These are phyloP conservation scores for Penicillium ucsense DNA, from an alignment of 495 filamentous ascomycete species.

Conservation along the genomic window DNA sequence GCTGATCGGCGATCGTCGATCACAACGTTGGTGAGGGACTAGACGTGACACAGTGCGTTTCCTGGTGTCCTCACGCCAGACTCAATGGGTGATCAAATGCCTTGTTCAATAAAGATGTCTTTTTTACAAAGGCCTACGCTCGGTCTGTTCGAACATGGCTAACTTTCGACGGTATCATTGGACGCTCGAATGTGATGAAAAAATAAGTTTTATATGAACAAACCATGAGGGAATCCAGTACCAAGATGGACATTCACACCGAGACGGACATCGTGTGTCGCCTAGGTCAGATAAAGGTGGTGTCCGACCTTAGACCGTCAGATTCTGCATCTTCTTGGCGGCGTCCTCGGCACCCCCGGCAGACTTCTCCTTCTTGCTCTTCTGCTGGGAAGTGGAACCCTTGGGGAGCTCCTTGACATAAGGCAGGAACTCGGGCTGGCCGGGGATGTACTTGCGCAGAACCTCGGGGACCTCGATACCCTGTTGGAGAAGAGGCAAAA, in stretches of 20 bases:
- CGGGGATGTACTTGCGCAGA: slow-evolving; percentile 86
- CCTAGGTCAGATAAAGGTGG: background rate
- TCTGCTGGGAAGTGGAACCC: slow-evolving; percentile 51
- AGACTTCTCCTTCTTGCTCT: slow-evolving; percentile 39
- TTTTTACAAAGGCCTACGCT: background rate
- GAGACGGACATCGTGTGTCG: background rate
- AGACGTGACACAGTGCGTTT: too few relatives aligned
- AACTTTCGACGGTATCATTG: slow-evolving; percentile 1
- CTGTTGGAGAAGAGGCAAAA: slow-evolving; percentile 22
- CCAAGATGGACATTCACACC: too few relatives aligned
- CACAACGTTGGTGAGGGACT: too few relatives aligned
- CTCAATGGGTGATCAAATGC: too few relatives aligned
- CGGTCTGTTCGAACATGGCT: background rate
- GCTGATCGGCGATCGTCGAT: too few relatives aligned
- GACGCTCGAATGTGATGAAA: background rate
- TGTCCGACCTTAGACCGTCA: slow-evolving; percentile 22
- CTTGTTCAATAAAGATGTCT: background rate
- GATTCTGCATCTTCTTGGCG: slow-evolving; percentile 30
- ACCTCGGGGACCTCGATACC: slow-evolving; percentile 80
- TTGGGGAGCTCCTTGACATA: slow-evolving; percentile 79
- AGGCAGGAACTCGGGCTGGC: slow-evolving; percentile 75
- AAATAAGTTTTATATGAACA: too few relatives aligned
- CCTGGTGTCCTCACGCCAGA: too few relatives aligned
- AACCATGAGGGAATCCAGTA: too few relatives aligned
- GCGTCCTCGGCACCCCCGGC: slow-evolving; percentile 18